Percentiles rank a stretch among this genome's conserved stretches.
Conservation (phyloP, 257 asterid species). For the Linderniella brevidens region DNA sequence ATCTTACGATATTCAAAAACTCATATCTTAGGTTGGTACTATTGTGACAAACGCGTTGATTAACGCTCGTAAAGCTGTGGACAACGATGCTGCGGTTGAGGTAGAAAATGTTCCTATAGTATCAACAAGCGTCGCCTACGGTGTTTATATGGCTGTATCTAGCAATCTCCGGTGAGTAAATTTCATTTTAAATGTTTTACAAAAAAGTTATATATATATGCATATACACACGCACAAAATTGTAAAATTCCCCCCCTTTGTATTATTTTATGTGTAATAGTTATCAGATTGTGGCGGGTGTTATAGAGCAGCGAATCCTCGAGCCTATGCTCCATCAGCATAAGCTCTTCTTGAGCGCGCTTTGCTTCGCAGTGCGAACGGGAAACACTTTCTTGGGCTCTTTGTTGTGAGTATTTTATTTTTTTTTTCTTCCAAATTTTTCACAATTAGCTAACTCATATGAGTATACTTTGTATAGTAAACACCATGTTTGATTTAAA, state of each 20-base stretch:
- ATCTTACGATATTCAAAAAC: conserved; percentile 1
- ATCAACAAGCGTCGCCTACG: conserved; percentile 66
- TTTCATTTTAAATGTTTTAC: not conserved
- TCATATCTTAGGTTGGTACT: conserved; percentile 78
- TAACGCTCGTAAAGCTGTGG: conserved; percentile 67
- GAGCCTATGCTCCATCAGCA: conserved; percentile 69
- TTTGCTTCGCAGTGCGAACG: conserved; percentile 80
- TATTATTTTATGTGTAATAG: conserved; percentile 16
- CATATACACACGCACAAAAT: not conserved
- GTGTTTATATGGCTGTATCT: conserved; percentile 77
- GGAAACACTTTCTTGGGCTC: conserved; percentile 81
- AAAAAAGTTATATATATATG: not conserved
- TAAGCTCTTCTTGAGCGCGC: conserved; percentile 53
- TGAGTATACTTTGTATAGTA: not conserved
- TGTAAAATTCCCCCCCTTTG: not conserved
- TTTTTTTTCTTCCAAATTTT: not conserved
- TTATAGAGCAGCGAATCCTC: conserved; percentile 55
- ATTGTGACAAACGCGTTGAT: conserved; percentile 50
- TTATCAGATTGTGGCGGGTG: conserved; percentile 71
- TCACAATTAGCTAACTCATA: not conserved
- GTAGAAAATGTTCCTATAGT: conserved; percentile 66
- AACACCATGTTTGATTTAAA: not conserved
- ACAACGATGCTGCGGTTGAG: conserved; percentile 35
- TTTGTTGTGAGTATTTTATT: conserved; percentile 35
- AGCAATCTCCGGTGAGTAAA: conserved; percentile 68